Evolutionary conservation across 495 filamentous ascomycete species (phyloP).

Genomic region (Penicillium alfredii): DNA sequence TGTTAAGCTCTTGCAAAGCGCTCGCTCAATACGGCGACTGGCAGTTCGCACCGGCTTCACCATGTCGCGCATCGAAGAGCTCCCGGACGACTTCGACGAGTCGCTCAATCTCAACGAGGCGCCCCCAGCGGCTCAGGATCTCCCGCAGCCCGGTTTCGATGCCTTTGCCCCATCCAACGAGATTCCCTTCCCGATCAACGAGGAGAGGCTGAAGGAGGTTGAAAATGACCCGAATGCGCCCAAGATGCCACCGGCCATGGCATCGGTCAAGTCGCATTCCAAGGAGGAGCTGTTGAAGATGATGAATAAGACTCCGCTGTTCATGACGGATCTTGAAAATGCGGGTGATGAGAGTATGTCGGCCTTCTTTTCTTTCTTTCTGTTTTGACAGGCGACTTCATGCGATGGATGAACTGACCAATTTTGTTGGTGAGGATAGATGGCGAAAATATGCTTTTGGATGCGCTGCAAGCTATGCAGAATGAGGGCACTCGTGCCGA

Average conservation of each 20-base stretch:
- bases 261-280: slow-evolving; percentile 53
- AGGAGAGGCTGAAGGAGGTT: slow-evolving; percentile 32
- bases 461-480: slow-evolving; percentile 80
- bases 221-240: slow-evolving; percentile 29
- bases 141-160: slow-evolving; percentile 19
- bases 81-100: slow-evolving; percentile 46
- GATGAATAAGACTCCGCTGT: slow-evolving; percentile 78
- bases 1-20: no score
- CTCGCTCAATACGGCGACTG: no score
- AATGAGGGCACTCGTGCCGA: slow-evolving; percentile 89
- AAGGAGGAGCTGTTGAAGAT: slow-evolving; percentile 66
- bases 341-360: slow-evolving; percentile 49
- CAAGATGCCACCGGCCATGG: slow-evolving; percentile 53
- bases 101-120: slow-evolving; percentile 33
- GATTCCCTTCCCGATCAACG: slow-evolving; percentile 40
- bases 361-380: background rate
- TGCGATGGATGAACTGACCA: no score
- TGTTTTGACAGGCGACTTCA: no score
- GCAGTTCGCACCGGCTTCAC: slow-evolving; percentile 3
- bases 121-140: slow-evolving; percentile 12
- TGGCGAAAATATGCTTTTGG: slow-evolving; percentile 66
- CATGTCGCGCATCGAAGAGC: slow-evolving; percentile 46
- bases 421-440: no score
- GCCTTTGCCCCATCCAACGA: slow-evolving; percentile 29
- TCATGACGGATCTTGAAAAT: slow-evolving; percentile 89